These are phyloP conservation scores for Rhododendron henanense DNA, from an alignment of 148 eudicot species.

Conservation along the genomic window DNA sequence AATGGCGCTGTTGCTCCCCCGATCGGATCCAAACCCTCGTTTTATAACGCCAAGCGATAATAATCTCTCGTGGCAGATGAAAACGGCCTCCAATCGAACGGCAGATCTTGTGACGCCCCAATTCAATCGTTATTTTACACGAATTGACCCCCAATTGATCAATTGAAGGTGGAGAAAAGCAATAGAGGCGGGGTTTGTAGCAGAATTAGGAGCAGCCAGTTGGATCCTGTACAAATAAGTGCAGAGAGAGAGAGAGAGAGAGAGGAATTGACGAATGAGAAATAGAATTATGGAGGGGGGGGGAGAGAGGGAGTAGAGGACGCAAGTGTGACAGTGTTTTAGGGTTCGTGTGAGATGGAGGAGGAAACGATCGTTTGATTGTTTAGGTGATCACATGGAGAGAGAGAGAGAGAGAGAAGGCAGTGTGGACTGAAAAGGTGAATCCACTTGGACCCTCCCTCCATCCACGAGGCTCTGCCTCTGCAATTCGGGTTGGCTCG, in stretches of 20 bases:
- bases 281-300: background rate
- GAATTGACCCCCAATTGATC: background rate
- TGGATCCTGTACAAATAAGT: background rate
- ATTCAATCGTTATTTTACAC: background rate
- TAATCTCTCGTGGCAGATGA: background rate
- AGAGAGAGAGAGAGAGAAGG: constrained; percentile 5
- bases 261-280: background rate
- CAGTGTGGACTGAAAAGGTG: constrained; percentile 45
- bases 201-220: constrained; percentile 4
- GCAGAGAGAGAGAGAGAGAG: background rate
- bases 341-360: constrained; percentile 9
- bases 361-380: background rate
- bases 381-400: background rate
- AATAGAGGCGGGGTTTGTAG: background rate
- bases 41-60: constrained; percentile 12
- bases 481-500: background rate
- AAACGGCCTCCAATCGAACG: background rate
- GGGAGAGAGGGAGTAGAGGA: background rate
- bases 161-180: background rate
- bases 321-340: constrained; percentile 4
- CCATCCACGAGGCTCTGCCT: background rate
- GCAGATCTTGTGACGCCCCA: constrained; percentile 11
- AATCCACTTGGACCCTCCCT: constrained; percentile 21
- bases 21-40: constrained; percentile 56
- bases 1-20: constrained; percentile 77